Evolutionary conservation across 495 filamentous ascomycete species (phyloP).

Genomic region (Polyplosphaeria fusca): DNA sequence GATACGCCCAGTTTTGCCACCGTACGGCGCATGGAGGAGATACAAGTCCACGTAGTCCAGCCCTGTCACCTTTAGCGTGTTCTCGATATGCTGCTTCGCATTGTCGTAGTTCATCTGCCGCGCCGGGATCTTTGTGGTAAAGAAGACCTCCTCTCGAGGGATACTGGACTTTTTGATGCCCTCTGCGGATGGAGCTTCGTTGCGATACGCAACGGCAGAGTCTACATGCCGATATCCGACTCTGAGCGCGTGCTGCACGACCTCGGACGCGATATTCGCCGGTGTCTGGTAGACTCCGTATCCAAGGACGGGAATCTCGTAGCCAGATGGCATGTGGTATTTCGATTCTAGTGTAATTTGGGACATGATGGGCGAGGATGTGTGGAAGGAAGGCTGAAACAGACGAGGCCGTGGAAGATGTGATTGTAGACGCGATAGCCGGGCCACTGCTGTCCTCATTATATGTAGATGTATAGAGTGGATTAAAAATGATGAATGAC

Average conservation of each 20-base stretch:
- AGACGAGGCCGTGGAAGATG: neutral
- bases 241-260: constrained; percentile 61
- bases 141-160: constrained; percentile 63
- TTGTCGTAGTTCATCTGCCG: constrained; percentile 48
- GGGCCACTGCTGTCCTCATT: neutral
- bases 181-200: constrained; percentile 62
- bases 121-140: constrained; percentile 67
- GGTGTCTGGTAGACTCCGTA: constrained; percentile 75
- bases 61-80: constrained; percentile 50
- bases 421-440: constrained; percentile 3
- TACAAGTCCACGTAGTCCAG: constrained; percentile 64
- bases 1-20: constrained; percentile 54
- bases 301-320: constrained; percentile 71
- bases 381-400: neutral
- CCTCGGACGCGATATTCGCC: constrained; percentile 53
- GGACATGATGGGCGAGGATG: constrained; percentile 15
- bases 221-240: constrained; percentile 77
- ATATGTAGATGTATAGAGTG: neutral
- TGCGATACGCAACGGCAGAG: constrained; percentile 66
- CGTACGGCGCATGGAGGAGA: constrained; percentile 59
- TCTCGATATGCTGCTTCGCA: constrained; percentile 50
- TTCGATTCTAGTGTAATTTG: constrained; percentile 60
- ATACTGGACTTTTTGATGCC: constrained; percentile 59
- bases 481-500: neutral
- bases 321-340: constrained; percentile 69